A percentile compares a stretch with the other conserved stretches of the same genome.
Conservation (phyloP, 106 monocot species). For the Dactylorhiza incarnata region DNA sequence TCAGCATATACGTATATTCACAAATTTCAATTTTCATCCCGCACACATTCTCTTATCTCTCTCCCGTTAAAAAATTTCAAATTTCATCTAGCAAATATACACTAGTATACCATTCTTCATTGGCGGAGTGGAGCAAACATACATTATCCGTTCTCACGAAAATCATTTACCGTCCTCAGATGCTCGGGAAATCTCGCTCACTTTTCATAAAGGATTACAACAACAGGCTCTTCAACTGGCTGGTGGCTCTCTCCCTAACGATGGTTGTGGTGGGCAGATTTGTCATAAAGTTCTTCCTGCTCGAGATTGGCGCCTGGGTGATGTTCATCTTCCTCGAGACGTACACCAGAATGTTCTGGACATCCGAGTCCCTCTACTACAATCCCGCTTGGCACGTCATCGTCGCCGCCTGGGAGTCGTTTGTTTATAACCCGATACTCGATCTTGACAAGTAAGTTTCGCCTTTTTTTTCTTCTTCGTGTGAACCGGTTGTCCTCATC, state of each 20-base stretch:
- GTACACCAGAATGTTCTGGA: slow-evolving; percentile 98
- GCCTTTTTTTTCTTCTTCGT: neutral
- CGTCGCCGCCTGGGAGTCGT: slow-evolving; percentile 76
- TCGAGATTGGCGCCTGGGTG: slow-evolving; percentile 88
- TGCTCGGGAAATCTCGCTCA: slow-evolving; percentile 67
- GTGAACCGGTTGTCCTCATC: neutral
- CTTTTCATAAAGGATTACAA: slow-evolving; percentile 96
- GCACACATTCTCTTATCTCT: too few relatives aligned
- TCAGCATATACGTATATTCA: too few relatives aligned
- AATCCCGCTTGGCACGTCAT: slow-evolving; percentile 92
- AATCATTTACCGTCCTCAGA: slow-evolving; percentile 26
- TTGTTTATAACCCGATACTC: slow-evolving; percentile 87
- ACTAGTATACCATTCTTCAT: neutral
- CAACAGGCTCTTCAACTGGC: slow-evolving; percentile 88
- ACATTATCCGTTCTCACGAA: neutral
- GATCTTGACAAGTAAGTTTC: slow-evolving; percentile 78
- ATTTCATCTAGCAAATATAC: neutral
- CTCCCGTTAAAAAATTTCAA: too few relatives aligned
- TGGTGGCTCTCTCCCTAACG: slow-evolving; percentile 86
- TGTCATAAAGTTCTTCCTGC: slow-evolving; percentile 77
- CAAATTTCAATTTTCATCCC: too few relatives aligned
- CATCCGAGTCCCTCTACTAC: slow-evolving; percentile 84
- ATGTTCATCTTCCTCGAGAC: slow-evolving; percentile 97
- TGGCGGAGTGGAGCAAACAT: neutral
- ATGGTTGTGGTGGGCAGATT: slow-evolving; percentile 88